Evolutionary conservation across 2,329 filamentous ascomycete species (phyloP).

Genomic region (Zymoseptoria tritici): DNA sequence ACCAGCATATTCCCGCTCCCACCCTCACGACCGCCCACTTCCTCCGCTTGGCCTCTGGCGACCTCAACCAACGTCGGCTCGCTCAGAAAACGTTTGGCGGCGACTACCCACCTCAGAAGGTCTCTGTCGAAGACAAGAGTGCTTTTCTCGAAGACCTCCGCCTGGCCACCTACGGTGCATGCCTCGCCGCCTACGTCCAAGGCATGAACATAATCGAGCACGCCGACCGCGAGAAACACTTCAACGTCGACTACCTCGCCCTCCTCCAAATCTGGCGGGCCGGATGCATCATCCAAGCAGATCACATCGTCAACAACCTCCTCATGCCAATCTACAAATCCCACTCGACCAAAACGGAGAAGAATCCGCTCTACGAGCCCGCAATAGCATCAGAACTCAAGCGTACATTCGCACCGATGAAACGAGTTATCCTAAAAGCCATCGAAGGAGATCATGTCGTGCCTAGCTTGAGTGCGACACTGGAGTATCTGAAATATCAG

Average conservation of each 20-base stretch:
- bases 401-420: constrained; percentile 36
- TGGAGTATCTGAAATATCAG: constrained; percentile 62
- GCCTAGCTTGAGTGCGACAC: constrained; percentile 52
- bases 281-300: constrained; percentile 64
- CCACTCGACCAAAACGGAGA: constrained; percentile 28
- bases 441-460: constrained; percentile 53
- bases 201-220: constrained; percentile 57
- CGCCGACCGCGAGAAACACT: constrained; percentile 51
- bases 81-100: constrained; percentile 43
- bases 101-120: constrained; percentile 33
- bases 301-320: constrained; percentile 53
- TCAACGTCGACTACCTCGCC: constrained; percentile 48
- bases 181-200: constrained; percentile 57
- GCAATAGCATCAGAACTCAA: constrained; percentile 49
- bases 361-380: constrained; percentile 42
- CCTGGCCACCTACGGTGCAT: constrained; percentile 55
- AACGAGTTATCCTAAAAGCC: constrained; percentile 48
- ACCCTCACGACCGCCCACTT: constrained; percentile 58
- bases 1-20: constrained; percentile 55
- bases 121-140: constrained; percentile 28
- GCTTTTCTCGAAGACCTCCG: constrained; percentile 51
- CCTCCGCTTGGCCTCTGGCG: constrained; percentile 56
- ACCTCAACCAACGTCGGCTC: constrained; percentile 48
- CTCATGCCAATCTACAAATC: constrained; percentile 42
- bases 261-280: constrained; percentile 58